Percentiles rank a stretch among this genome's conserved stretches.
phyloP scores from a whole-genome alignment of 1,284 basidiomycete species.

The Ustilago trichophora region DNA sequence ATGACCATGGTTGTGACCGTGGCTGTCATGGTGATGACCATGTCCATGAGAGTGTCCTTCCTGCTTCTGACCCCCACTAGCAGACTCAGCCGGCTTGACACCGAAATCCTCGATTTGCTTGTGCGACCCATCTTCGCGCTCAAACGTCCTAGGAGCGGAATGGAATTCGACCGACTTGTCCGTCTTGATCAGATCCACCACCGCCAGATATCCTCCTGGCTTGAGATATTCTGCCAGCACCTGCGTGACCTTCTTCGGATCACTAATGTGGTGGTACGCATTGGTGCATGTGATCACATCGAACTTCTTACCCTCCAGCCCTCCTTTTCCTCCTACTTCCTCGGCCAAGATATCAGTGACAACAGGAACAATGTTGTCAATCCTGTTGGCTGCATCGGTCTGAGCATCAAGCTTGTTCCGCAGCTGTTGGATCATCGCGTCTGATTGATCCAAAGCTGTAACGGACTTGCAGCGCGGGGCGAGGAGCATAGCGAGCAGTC shows the following conservation, averaged over 20 bases:
- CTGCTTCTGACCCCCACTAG: too few relatives aligned
- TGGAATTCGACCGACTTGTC: slow-evolving; percentile 22
- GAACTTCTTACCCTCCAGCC: slow-evolving; percentile 17
- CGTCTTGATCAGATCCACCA: slow-evolving; percentile 38
- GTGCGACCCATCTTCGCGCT: slow-evolving; percentile 20
- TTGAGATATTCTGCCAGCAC: slow-evolving; percentile 27
- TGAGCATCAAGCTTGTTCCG: slow-evolving; percentile 31
- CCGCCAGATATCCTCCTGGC: slow-evolving; percentile 34
- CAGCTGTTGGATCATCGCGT: slow-evolving; percentile 38
- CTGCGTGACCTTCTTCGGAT: slow-evolving; percentile 27
- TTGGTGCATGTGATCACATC: slow-evolving; percentile 49
- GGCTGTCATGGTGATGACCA: slow-evolving; percentile 8
- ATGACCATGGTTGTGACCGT: slow-evolving; percentile 3
- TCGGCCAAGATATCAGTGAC: slow-evolving; percentile 19
- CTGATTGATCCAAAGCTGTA: slow-evolving; percentile 35
- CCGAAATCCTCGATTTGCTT: slow-evolving; percentile 20
- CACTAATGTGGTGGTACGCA: slow-evolving; percentile 43
- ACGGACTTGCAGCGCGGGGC: slow-evolving; percentile 31
- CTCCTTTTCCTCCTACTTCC: background rate
- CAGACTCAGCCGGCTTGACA: background rate
- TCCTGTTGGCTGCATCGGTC: background rate
- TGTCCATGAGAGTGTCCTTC: slow-evolving; percentile 5
- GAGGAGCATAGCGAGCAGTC: slow-evolving; percentile 35
- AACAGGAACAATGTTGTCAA: slow-evolving; percentile 17
- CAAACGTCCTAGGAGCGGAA: slow-evolving; percentile 4